Evolutionary conservation across 2,329 filamentous ascomycete species (phyloP).

Genomic region (Venturia pyrina): DNA sequence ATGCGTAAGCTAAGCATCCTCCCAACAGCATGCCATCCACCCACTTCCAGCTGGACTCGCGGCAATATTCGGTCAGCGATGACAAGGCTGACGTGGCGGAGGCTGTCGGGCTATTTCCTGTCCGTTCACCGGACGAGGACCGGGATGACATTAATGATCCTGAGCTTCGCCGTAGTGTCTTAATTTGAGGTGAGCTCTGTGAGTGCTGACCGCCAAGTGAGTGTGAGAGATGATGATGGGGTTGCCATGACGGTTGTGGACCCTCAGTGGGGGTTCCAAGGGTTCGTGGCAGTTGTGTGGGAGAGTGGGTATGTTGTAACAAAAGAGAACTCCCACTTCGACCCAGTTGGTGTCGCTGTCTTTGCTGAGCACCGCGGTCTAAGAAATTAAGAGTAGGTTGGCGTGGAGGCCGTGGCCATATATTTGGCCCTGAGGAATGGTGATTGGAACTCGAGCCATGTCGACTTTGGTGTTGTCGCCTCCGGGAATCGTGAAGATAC

Average conservation of each 20-base stretch:
- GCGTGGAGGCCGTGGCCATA: constrained; percentile 52
- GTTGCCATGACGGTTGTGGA: not conserved
- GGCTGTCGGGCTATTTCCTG: constrained; percentile 23
- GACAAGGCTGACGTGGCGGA: constrained; percentile 59
- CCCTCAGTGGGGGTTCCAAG: not conserved
- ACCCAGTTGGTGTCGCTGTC: constrained; percentile 22
- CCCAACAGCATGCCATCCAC: constrained; percentile 85
- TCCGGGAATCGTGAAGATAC: constrained; percentile 36
- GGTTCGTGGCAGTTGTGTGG: not conserved
- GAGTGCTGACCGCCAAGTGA: not conserved
- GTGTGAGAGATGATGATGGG: constrained; percentile 1
- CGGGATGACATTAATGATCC: not conserved
- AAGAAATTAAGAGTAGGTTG: constrained; percentile 44
- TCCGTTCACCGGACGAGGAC: not conserved
- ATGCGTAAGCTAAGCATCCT: constrained; percentile 82
- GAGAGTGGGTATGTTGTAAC: not conserved
- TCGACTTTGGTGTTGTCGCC: constrained; percentile 14
- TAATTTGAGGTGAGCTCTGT: not conserved
- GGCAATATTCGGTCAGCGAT: constrained; percentile 63
- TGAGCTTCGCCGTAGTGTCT: constrained; percentile 10
- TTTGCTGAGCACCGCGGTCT: constrained; percentile 23
- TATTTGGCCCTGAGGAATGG: constrained; percentile 41
- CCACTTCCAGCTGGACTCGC: constrained; percentile 79
- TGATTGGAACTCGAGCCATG: not conserved
- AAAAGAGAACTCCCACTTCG: constrained; percentile 16